Percentiles rank a stretch among this genome's conserved stretches.
These are phyloP conservation scores for Mycena capillaripes DNA, from an alignment of 768 basidiomycete species.

Conservation along the genomic window DNA sequence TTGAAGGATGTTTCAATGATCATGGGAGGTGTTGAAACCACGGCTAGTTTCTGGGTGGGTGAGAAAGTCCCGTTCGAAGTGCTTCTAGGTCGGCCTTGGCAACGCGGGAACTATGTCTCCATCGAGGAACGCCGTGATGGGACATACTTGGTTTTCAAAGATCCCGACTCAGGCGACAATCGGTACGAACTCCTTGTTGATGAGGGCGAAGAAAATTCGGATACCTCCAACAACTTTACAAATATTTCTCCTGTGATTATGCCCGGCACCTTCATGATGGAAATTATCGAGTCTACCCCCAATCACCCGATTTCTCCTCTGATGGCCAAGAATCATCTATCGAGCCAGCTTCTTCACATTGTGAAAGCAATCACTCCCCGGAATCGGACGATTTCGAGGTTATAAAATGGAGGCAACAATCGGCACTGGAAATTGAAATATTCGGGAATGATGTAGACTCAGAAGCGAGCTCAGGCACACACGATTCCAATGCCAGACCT, in stretches of 20 bases:
- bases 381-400: too few relatives aligned
- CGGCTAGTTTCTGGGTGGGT: slow-evolving; percentile 37
- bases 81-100: slow-evolving; percentile 41
- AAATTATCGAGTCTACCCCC: background rate
- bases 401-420: too few relatives aligned
- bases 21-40: slow-evolving; percentile 34
- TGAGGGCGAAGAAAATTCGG: background rate
- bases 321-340: background rate
- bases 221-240: background rate
- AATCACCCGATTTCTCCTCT: too few relatives aligned
- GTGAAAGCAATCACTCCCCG: background rate
- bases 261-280: slow-evolving; percentile 10
- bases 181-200: slow-evolving; percentile 15
- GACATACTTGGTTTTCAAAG: slow-evolving; percentile 24
- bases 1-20: slow-evolving; percentile 33
- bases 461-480: background rate
- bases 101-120: slow-evolving; percentile 36
- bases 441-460: background rate
- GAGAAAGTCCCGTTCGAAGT: slow-evolving; percentile 36
- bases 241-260: background rate
- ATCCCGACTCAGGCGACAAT: background rate
- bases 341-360: background rate
- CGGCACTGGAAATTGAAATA: background rate
- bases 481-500: background rate
- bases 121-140: slow-evolving; percentile 39